Base-by-base conservation (phyloP, 176 grass and related monocot genomes). In the Zoysia japonica region DNA sequence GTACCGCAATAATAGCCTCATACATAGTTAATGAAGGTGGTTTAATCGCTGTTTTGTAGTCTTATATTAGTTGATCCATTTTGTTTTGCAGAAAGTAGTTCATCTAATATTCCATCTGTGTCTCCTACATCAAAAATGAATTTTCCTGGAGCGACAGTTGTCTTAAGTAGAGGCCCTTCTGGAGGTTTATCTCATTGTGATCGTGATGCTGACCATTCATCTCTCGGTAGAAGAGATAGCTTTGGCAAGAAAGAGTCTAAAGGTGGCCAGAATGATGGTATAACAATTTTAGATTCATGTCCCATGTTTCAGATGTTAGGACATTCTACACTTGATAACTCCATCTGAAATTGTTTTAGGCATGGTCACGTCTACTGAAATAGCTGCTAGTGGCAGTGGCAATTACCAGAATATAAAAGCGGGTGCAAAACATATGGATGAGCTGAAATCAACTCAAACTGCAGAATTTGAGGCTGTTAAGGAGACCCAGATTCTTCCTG, bases 341-440 rank as follows among this genome's bases (percentile, higher is more conserved):
- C 89, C 85, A 47, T 92, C 85, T 63, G 87, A 92, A 88, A 94
- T 92, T 71, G 80, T 97, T 81, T 90, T 91, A 73, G 91, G 91
- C 83, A 80, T 87, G 41, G 67, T 88, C 47, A 63, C 85, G n/a
- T 75, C 88, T 67, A 60, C 83, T 61, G 88, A 90, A 81, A 84
- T 7, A 0, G 70, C 16, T 74, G 46, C 41, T 42, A 83, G 38
- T 71, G 73, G 78, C 50, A 86, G 38, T 71, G 69, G 75, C 39
- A 88, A 20, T 13, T 79, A 54, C 16, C 83, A 75, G 39, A 88
- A 61, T 74, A 47, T 74, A 70, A 61, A 86, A 60, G 19, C 63
- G 11, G 91, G 81, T 42, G 55, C 65, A 70, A 90, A 90, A 80
- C 40, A 83, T 74, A 71, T 71, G 12, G 67, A 72, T 71, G 72